Conservation (phyloP, 106 monocot genomes). For the Dioscorea alata region DNA sequence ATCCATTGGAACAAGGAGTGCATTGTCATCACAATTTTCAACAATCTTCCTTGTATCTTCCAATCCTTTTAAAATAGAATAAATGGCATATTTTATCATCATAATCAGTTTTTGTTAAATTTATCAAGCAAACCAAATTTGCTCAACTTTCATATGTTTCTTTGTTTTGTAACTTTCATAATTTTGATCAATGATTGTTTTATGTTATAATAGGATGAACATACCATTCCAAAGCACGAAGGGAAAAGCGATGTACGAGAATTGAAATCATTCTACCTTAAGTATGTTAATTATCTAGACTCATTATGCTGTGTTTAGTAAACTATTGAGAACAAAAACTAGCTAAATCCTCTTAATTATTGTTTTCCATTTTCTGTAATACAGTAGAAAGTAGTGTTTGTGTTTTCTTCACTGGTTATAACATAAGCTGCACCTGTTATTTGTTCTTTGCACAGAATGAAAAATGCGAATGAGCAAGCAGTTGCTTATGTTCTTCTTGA, state of each 20-base stretch:
- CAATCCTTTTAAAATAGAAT: background rate
- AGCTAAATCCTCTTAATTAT: background rate
- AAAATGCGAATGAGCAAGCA: conserved; percentile 21
- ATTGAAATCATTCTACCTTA: conserved; percentile 37
- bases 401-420: background rate
- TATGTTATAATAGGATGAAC: conserved; percentile 35
- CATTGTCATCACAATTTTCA: too few relatives aligned
- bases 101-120: background rate
- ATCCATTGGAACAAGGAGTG: too few relatives aligned
- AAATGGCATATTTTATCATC: background rate
- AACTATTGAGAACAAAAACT: background rate
- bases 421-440: background rate
- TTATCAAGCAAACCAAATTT: background rate
- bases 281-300: conserved; percentile 19
- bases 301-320: background rate
- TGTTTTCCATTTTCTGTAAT: background rate
- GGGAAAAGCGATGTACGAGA: conserved; percentile 60
- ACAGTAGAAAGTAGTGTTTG: background rate
- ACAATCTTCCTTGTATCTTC: too few relatives aligned
- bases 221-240: conserved; percentile 24
- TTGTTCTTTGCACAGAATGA: conserved; percentile 14
- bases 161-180: background rate
- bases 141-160: background rate
- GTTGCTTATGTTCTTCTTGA: conserved; percentile 41
- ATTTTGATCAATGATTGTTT: background rate